Evolutionary conservation across 495 filamentous ascomycete species (phyloP).

Genomic region (Staphylotrichum longicolle): DNA sequence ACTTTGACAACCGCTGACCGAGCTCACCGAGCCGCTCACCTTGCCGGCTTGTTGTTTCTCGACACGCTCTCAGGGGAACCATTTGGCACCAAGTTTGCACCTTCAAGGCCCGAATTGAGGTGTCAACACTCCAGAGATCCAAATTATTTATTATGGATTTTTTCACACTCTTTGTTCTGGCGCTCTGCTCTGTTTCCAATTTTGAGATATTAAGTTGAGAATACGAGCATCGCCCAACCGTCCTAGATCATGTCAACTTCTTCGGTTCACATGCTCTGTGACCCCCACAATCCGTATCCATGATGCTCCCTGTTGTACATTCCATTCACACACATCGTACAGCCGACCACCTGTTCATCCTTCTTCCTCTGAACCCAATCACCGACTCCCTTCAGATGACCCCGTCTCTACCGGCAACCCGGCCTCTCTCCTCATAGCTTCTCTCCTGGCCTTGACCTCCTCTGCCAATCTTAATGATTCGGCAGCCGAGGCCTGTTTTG

Average conservation of each 20-base stretch:
- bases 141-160: too few relatives aligned
- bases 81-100: too few relatives aligned
- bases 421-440: slow-evolving; percentile 56
- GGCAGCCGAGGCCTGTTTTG: slow-evolving; percentile 42
- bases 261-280: too few relatives aligned
- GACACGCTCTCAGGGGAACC: too few relatives aligned
- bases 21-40: slow-evolving; percentile 23
- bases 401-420: slow-evolving; percentile 29
- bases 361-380: not conserved
- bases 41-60: slow-evolving; percentile 3
- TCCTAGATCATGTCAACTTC: too few relatives aligned
- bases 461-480: slow-evolving; percentile 50
- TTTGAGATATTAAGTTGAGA: too few relatives aligned
- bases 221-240: too few relatives aligned
- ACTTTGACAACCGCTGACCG: slow-evolving; percentile 24
- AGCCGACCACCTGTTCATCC: not conserved
- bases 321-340: slow-evolving; percentile 9
- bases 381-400: slow-evolving; percentile 5
- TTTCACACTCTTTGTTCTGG: too few relatives aligned
- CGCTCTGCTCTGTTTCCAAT: too few relatives aligned
- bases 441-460: slow-evolving; percentile 61
- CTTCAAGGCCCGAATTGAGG: too few relatives aligned
- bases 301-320: slow-evolving; percentile 1
- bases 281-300: too few relatives aligned
- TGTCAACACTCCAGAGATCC: too few relatives aligned